Percentiles rank a stretch among this genome's conserved stretches.
phyloP scores from a whole-genome alignment of 2,329 filamentous ascomycete species.

The Fusarium piperis region DNA sequence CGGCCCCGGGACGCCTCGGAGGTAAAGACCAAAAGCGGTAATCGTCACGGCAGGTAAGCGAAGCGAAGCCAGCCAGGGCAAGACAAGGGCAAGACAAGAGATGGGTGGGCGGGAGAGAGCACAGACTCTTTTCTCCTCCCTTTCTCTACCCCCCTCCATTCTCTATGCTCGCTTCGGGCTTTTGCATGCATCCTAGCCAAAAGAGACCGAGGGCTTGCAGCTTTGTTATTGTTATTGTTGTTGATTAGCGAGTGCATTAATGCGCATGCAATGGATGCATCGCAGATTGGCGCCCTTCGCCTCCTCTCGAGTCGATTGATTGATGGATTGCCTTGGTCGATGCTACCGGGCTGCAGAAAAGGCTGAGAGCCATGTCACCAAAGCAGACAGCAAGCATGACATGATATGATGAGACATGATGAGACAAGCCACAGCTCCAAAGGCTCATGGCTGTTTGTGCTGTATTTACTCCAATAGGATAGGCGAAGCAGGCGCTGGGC shows the following conservation, averaged over 20 bases:
- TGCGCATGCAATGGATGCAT: constrained; percentile 8
- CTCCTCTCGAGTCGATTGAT: not conserved
- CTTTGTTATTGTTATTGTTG: constrained; percentile 1
- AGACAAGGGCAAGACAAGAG: not conserved
- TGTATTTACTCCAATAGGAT: constrained; percentile 5
- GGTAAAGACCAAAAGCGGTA: constrained; percentile 22
- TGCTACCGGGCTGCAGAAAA: constrained; percentile 3
- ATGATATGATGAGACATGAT: constrained; percentile 17
- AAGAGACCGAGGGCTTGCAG: not conserved
- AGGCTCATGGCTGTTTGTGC: not conserved
- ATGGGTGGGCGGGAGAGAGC: not conserved
- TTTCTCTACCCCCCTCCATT: not conserved
- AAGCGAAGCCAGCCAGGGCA: not conserved
- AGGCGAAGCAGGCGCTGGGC: not conserved
- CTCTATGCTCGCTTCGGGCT: not conserved
- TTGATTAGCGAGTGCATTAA: constrained; percentile 9
- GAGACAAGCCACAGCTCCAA: constrained; percentile 8
- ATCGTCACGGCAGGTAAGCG: constrained; percentile 1
- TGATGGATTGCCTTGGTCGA: constrained; percentile 3
- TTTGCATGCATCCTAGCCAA: not conserved
- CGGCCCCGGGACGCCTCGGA: constrained; percentile 21
- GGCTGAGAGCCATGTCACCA: constrained; percentile 11
- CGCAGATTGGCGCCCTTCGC: not conserved
- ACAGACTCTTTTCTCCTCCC: constrained; percentile 1
- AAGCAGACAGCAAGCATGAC: not conserved